Conservation (phyloP, 2,329 filamentous ascomycete species). For the Fusarium hainanense region DNA sequence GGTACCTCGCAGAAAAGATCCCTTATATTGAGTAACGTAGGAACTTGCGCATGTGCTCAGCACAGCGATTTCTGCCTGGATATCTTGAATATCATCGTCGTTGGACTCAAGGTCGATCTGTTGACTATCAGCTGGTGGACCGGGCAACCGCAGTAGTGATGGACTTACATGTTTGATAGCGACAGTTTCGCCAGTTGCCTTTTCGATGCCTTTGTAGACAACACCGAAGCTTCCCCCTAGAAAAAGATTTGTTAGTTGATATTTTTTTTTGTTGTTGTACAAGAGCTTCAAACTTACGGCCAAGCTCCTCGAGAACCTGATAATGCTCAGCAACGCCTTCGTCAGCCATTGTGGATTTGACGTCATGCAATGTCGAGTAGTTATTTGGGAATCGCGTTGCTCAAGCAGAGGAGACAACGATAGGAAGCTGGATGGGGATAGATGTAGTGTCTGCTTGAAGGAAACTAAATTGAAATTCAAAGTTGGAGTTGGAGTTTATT, state of each 20-base stretch:
- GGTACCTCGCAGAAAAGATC: slow-evolving; percentile 93
- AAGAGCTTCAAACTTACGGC: slow-evolving; percentile 72
- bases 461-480: slow-evolving; percentile 4
- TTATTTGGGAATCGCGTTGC: slow-evolving; percentile 22
- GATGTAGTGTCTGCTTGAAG: slow-evolving; percentile 5
- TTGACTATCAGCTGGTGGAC: slow-evolving; percentile 29
- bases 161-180: slow-evolving; percentile 91
- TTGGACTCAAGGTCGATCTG: slow-evolving; percentile 99
- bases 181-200: slow-evolving; percentile 88
- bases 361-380: slow-evolving; percentile 40
- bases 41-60: slow-evolving; percentile 94
- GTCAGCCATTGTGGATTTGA: slow-evolving; percentile 61
- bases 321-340: slow-evolving; percentile 85
- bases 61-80: slow-evolving; percentile 96
- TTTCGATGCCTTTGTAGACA: slow-evolving; percentile 97
- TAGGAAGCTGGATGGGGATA: slow-evolving; percentile 11
- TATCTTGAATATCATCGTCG: slow-evolving; percentile 98
- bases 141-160: slow-evolving; percentile 17
- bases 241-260: slow-evolving; percentile 17
- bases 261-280: not conserved
- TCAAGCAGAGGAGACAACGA: slow-evolving; percentile 15
- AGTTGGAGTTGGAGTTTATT: slow-evolving; percentile 37
- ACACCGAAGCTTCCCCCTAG: slow-evolving; percentile 95
- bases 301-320: slow-evolving; percentile 95
- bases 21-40: slow-evolving; percentile 95